Percentiles rank a stretch among this genome's conserved stretches.
Evolutionary conservation across 441 rosid genomes (phyloP).

Genomic region (Mallotus japonicus): DNA sequence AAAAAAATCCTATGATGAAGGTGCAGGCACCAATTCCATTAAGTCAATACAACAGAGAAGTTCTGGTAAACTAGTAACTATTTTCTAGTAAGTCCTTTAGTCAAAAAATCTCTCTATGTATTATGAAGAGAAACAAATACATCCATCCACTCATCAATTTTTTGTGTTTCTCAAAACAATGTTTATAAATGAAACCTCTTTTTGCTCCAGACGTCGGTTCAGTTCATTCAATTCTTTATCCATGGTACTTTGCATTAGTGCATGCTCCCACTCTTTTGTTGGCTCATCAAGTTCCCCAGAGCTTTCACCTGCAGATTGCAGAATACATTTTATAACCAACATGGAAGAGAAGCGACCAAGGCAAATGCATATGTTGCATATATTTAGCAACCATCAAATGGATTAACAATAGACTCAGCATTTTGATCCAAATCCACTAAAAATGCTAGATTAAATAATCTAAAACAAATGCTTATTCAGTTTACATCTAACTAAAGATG

Average conservation of each 20-base stretch:
- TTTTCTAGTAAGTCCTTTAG: slow-evolving; percentile 15
- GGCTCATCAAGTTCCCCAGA: slow-evolving; percentile 75
- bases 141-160: neutral
- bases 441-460: neutral
- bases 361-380: slow-evolving; percentile 4
- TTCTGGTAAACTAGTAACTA: neutral
- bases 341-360: slow-evolving; percentile 5
- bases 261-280: slow-evolving; percentile 95
- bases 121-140: neutral
- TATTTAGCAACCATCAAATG: neutral
- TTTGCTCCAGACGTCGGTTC: slow-evolving; percentile 81
- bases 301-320: slow-evolving; percentile 51
- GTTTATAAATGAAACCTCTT: slow-evolving; percentile 61
- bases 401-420: neutral
- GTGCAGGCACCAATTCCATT: neutral
- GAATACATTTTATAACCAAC: slow-evolving; percentile 9
- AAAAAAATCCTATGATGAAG: neutral
- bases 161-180: slow-evolving; percentile 16
- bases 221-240: slow-evolving; percentile 90
- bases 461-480: neutral
- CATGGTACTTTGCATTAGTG: slow-evolving; percentile 79
- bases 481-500: slow-evolving; percentile 1
- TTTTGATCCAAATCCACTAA: neutral
- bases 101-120: neutral
- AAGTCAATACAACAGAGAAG: neutral